Percentiles rank a stretch among this genome's conserved stretches.
Conservation (phyloP, 2,329 filamentous ascomycete genomes). For the Penicillium sp. region DNA sequence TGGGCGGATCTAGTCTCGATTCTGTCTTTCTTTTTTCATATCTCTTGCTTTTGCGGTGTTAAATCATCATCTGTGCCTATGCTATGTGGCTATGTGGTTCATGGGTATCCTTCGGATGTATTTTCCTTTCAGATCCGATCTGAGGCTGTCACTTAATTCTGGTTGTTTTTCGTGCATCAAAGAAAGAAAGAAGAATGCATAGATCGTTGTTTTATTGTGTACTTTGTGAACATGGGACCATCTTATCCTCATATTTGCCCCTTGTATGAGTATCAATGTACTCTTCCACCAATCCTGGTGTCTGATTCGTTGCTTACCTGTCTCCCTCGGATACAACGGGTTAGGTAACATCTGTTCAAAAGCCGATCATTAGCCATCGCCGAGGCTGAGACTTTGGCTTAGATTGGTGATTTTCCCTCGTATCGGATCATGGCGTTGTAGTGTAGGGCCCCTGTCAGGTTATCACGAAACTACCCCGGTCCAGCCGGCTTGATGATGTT, state of each 20-base stretch:
- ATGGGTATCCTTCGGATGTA: not conserved
- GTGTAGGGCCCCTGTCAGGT: not conserved
- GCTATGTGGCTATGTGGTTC: too few relatives aligned
- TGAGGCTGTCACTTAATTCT: not conserved
- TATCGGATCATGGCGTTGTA: conserved; percentile 17
- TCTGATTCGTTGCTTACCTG: not conserved
- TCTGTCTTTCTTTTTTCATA: not conserved
- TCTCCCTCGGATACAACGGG: not conserved
- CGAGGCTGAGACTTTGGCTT: conserved; percentile 6
- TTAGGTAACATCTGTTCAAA: conserved; percentile 2
- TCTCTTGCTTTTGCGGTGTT: not conserved
- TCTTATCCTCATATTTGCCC: not conserved
- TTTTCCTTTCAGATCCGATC: not conserved
- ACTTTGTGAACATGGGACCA: not conserved
- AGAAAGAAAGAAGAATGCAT: not conserved
- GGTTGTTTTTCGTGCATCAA: not conserved
- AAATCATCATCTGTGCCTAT: not conserved
- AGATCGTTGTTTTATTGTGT: not conserved
- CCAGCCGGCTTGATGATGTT: not conserved
- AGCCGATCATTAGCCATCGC: conserved; percentile 8
- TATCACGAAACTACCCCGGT: not conserved
- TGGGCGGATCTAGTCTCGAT: conserved; percentile 3
- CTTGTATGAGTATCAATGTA: not conserved
- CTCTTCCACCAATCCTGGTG: not conserved
- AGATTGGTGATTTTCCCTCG: conserved; percentile 22